These are phyloP conservation scores for Mycena leptocephala DNA, from an alignment of 768 basidiomycete genomes.

Conservation along the genomic window DNA sequence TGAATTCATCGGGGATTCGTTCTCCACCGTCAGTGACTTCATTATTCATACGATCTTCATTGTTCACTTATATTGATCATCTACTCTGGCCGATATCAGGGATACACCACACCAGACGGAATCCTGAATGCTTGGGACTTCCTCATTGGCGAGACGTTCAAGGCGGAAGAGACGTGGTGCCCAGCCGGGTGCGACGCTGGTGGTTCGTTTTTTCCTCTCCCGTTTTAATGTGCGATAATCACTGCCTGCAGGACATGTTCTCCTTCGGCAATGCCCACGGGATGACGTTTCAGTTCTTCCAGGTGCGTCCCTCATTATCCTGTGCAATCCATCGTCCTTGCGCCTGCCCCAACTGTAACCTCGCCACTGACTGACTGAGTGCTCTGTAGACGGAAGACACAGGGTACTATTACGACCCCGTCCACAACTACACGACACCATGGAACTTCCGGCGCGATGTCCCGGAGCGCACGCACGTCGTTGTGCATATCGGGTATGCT, in stretches of 20 bases:
- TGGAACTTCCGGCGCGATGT: constrained; percentile 68
- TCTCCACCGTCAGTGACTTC: constrained; percentile 67
- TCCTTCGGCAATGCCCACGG: constrained; percentile 69
- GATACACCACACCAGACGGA: constrained; percentile 67
- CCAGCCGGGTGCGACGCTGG: constrained; percentile 68
- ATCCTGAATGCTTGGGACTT: constrained; percentile 73
- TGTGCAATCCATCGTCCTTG: too few relatives aligned
- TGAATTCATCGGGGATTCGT: constrained; percentile 73
- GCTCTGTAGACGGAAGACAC: not conserved
- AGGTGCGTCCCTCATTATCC: constrained; percentile 41
- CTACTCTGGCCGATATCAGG: constrained; percentile 57
- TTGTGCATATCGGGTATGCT: constrained; percentile 68
- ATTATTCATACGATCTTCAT: not conserved
- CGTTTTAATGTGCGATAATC: not conserved
- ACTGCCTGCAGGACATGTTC: constrained; percentile 55
- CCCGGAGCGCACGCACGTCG: constrained; percentile 64
- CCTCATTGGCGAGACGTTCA: constrained; percentile 65
- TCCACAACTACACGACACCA: constrained; percentile 73
- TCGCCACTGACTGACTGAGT: not conserved
- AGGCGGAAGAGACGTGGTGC: constrained; percentile 69
- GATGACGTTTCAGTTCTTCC: constrained; percentile 66
- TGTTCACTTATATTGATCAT: not conserved
- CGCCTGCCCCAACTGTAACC: too few relatives aligned
- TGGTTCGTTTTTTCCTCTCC: constrained; percentile 41
- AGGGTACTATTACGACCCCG: constrained; percentile 60